Evolutionary conservation across 495 filamentous ascomycete genomes (phyloP).

Genomic region (Talaromyces liani): DNA sequence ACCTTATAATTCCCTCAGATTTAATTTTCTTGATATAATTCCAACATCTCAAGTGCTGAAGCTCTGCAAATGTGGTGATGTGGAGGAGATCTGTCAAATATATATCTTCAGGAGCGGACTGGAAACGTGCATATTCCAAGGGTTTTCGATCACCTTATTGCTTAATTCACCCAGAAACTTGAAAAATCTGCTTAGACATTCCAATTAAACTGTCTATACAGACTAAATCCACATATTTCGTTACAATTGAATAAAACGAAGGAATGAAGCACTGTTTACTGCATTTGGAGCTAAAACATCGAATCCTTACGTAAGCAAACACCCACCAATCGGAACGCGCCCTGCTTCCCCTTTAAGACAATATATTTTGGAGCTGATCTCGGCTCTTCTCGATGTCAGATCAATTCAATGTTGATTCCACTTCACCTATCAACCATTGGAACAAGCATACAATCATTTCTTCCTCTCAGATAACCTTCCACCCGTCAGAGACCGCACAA

Average conservation of each 20-base stretch:
- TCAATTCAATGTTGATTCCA: background rate
- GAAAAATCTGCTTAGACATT: no score
- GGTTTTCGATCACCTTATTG: no score
- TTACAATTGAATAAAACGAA: no score
- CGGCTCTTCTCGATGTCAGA: background rate
- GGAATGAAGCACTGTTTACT: background rate
- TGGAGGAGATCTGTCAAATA: no score
- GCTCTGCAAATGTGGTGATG: background rate
- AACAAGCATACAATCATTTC: background rate
- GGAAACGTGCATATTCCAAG: no score
- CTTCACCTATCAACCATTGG: background rate
- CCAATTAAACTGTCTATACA: no score
- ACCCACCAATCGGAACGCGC: background rate
- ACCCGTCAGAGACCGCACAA: conserved; percentile 1
- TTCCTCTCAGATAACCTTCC: background rate
- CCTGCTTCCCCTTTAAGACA: background rate
- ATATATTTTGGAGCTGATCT: background rate
- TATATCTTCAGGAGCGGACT: no score
- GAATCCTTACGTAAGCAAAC: background rate
- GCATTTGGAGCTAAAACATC: background rate
- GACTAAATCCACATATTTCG: no score
- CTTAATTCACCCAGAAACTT: no score
- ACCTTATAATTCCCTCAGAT: conserved; percentile 10
- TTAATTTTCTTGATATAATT: no score
- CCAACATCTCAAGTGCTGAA: background rate